Percentiles rank a stretch among this genome's conserved stretches.
Evolutionary conservation across 768 basidiomycete genomes (phyloP).

Genomic region (Boletus reticuloceps): DNA sequence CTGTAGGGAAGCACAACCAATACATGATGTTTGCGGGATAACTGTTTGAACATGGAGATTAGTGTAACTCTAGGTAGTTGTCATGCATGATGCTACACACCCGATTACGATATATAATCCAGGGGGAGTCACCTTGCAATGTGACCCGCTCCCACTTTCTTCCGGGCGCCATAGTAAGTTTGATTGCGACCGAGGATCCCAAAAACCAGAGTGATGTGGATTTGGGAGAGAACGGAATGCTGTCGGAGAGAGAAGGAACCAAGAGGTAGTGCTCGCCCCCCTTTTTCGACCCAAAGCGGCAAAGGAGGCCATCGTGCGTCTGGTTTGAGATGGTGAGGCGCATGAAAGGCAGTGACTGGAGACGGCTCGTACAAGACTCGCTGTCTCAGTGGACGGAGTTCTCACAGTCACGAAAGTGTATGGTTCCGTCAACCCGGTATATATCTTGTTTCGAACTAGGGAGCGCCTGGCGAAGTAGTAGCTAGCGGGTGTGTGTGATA

Average conservation of each 20-base stretch:
- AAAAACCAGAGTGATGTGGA: slow-evolving; percentile 16
- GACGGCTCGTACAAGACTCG: neutral
- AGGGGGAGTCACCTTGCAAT: slow-evolving; percentile 46
- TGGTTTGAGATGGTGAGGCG: slow-evolving; percentile 37
- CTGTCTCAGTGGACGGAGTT: neutral
- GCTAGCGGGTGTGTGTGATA: neutral
- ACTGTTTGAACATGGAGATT: slow-evolving; percentile 32
- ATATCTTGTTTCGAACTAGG: neutral
- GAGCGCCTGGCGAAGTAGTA: neutral
- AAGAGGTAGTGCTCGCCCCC: slow-evolving; percentile 10
- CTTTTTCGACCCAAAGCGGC: slow-evolving; percentile 5
- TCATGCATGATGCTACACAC: slow-evolving; percentile 35
- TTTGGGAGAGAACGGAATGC: slow-evolving; percentile 18
- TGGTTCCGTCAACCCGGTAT: neutral
- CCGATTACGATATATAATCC: slow-evolving; percentile 54
- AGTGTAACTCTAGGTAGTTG: slow-evolving; percentile 3
- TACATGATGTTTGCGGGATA: slow-evolving; percentile 41
- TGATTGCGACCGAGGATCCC: slow-evolving; percentile 18
- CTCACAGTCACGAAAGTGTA: neutral
- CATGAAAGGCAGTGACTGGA: slow-evolving; percentile 4
- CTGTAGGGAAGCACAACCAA: slow-evolving; percentile 62
- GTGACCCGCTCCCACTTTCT: slow-evolving; percentile 47
- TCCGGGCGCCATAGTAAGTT: slow-evolving; percentile 21
- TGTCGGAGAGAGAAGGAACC: slow-evolving; percentile 24
- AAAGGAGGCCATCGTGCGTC: slow-evolving; percentile 30